Base-by-base conservation (phyloP, 1,284 basidiomycete species). In the Ustilago trichophora region DNA sequence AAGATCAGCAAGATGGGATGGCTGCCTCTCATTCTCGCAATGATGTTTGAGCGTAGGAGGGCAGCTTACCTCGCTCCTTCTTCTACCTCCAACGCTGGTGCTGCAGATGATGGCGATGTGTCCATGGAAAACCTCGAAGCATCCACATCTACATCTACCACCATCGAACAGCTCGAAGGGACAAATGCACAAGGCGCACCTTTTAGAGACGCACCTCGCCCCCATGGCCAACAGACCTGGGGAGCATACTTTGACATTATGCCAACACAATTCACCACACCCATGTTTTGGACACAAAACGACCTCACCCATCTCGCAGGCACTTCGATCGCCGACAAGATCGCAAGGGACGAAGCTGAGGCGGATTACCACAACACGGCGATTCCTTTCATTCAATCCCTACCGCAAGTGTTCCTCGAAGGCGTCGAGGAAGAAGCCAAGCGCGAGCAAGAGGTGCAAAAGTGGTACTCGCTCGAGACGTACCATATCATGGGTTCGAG, bases 401-500 rank as follows among this genome's bases (percentile, higher is more conserved):
- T 54, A 11, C 54, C 75, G 1, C 12, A 35, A 13, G 49, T 80
- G 13, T 80, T 80, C 49, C 34, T 80, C 12, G 69, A 74, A 3
- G 42, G 51, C 2, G 27, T 22, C 7, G 11, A 22, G 0, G 49
- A 57, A 18, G 52, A 35, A n/a, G n/a, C n/a, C 2, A 37, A 62
- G 26, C 21, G 15, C n/a, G 57, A 58, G 21, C 45, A 33, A 6
- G 54, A 64, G 19, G 4, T 64, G 19, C 29, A 41, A 0, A 77
- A 78, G 7, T 84, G 86, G 78, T 97, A 92, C 80, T 87, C 89
- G 0, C 79, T 94, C 6, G 86, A 89, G 40, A 84, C 86, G 16
- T 98, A 91, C 78, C 96, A 98, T 78, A 83, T 91, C 27, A 93
- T 93, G 85, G 96, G 95, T 6, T 93, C 91, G 57, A 87, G 91